Percentiles rank a stretch among this genome's conserved stretches.
Evolutionary conservation across 1,284 basidiomycete species (phyloP).

Genomic region (Paramarasmius palmivorus): DNA sequence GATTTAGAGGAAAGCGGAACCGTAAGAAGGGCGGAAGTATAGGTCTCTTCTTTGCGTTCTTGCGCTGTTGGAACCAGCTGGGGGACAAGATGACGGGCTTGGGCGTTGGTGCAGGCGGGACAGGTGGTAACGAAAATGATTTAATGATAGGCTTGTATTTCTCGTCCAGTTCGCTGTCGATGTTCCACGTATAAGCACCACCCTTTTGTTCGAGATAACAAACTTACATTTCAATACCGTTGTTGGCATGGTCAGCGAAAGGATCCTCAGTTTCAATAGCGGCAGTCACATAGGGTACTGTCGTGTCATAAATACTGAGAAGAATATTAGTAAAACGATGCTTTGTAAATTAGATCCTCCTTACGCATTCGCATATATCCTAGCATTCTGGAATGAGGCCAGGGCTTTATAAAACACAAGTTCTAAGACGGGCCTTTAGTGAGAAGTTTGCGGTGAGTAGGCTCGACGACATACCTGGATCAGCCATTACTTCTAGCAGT

Average conservation of each 20-base stretch:
- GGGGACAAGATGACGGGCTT: not conserved
- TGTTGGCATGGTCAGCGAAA: slow-evolving; percentile 47
- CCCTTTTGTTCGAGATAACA: slow-evolving; percentile 13
- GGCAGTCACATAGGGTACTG: slow-evolving; percentile 68
- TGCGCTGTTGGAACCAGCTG: not conserved
- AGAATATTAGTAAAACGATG: not conserved
- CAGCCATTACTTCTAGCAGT: slow-evolving; percentile 70
- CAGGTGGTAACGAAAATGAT: not conserved
- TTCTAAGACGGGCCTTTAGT: slow-evolving; percentile 35
- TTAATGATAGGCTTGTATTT: not conserved
- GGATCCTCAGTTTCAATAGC: slow-evolving; percentile 58
- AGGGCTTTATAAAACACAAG: slow-evolving; percentile 68
- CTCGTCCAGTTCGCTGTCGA: not conserved
- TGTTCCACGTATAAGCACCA: not conserved
- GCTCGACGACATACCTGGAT: slow-evolving; percentile 45
- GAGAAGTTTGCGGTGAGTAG: not conserved
- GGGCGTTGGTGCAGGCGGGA: not conserved
- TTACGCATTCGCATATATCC: slow-evolving; percentile 72
- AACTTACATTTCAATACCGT: slow-evolving; percentile 51
- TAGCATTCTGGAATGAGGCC: slow-evolving; percentile 52
- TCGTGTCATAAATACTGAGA: slow-evolving; percentile 55
- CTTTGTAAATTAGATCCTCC: slow-evolving; percentile 15
- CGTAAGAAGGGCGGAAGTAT: not conserved
- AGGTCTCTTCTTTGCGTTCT: not conserved
- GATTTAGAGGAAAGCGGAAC: slow-evolving; percentile 1